A percentile compares a stretch with the other conserved stretches of the same genome.
These are phyloP conservation scores for Zygotorulaspora mrakii DNA, from an alignment of 1,139 yeast genomes.

Conservation along the genomic window DNA sequence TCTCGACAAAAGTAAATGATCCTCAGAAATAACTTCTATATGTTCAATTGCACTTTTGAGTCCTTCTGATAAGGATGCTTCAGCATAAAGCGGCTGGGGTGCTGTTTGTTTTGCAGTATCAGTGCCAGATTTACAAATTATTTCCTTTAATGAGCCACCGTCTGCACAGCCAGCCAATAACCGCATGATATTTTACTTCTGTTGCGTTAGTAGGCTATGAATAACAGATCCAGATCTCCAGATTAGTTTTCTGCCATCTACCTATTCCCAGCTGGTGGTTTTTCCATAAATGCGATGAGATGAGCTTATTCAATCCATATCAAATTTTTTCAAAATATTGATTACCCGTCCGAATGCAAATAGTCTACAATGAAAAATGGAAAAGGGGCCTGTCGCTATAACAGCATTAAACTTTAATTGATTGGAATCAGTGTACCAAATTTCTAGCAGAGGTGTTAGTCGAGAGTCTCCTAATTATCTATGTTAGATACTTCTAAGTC, in stretches of 20 bases:
- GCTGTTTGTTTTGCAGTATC: slow-evolving; percentile 65
- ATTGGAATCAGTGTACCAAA: neutral
- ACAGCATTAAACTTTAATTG: neutral
- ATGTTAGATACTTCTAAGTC: slow-evolving; percentile 22
- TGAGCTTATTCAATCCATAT: slow-evolving; percentile 5
- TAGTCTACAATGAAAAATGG: neutral
- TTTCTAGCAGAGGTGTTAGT: slow-evolving; percentile 22
- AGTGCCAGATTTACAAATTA: slow-evolving; percentile 55
- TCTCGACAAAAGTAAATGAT: slow-evolving; percentile 29
- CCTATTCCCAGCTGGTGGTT: too few relatives aligned
- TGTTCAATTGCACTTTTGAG: slow-evolving; percentile 27
- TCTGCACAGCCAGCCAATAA: slow-evolving; percentile 32
- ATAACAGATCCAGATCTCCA: neutral
- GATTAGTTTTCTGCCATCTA: neutral
- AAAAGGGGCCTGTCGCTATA: slow-evolving; percentile 14
- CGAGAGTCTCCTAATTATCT: slow-evolving; percentile 39
- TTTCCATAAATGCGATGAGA: slow-evolving; percentile 27
- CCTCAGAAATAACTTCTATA: slow-evolving; percentile 10
- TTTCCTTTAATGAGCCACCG: slow-evolving; percentile 41
- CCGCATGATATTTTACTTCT: slow-evolving; percentile 25
- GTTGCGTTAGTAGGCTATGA: neutral
- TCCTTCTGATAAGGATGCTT: slow-evolving; percentile 42
- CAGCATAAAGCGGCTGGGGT: slow-evolving; percentile 49
- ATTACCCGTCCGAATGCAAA: slow-evolving; percentile 6
- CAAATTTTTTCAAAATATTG: slow-evolving; percentile 9